A percentile compares a stretch with the other conserved stretches of the same genome.
phyloP scores from a whole-genome alignment of 345 rosid species.

The Xanthoceras sorbifolium region DNA sequence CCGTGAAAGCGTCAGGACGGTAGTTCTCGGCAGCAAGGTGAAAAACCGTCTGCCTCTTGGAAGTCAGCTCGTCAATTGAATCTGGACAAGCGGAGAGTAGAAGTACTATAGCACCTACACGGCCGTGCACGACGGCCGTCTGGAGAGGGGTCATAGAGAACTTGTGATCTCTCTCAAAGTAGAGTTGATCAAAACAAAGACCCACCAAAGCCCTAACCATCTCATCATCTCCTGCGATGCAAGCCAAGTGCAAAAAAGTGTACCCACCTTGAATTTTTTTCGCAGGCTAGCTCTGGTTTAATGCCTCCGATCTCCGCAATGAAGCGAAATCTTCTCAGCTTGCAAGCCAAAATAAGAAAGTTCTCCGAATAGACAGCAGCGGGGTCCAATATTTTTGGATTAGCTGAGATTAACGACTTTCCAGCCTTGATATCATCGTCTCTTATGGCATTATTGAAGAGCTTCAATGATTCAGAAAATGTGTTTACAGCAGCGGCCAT shows the following conservation, averaged over 20 bases:
- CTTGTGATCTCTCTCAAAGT: background rate
- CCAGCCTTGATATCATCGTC: background rate
- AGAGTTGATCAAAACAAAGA: background rate
- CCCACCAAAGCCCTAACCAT: background rate
- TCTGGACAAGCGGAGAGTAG: background rate
- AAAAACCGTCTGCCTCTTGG: background rate
- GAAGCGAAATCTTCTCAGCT: background rate
- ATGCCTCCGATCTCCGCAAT: background rate
- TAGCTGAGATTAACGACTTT: background rate
- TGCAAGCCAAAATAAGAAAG: background rate
- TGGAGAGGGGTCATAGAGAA: constrained; percentile 5
- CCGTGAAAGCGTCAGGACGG: background rate
- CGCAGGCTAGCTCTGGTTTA: background rate
- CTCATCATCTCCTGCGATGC: background rate
- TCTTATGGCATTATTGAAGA: background rate
- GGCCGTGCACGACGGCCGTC: background rate
- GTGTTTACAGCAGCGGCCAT: background rate
- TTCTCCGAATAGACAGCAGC: background rate
- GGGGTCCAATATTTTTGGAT: background rate
- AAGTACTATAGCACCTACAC: background rate
- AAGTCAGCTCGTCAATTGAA: background rate
- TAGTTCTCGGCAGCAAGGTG: constrained; percentile 12
- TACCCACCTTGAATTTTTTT: background rate
- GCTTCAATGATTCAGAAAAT: background rate
- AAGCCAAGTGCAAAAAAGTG: constrained; percentile 8